Evolutionary conservation across 192 early-diverging fungal genomes (phyloP).

Genomic region (Umbelopsis sp.): DNA sequence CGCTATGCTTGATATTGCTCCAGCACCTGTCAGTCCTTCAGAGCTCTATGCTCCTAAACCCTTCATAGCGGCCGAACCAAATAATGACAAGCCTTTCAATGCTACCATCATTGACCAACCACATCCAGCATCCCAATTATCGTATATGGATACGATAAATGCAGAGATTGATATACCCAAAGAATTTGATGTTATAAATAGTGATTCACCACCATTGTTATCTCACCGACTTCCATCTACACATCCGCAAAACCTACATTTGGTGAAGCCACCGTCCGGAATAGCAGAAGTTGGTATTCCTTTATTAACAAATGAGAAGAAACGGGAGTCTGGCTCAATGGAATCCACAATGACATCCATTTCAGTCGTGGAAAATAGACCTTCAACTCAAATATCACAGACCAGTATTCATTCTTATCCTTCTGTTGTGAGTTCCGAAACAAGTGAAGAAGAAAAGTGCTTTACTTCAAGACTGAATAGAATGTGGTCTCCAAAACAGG

Average conservation of each 20-base stretch:
- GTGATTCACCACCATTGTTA: too few species aligned
- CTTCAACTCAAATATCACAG: background rate
- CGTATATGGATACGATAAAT: too few species aligned
- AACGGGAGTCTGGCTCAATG: too few species aligned
- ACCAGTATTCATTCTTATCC: background rate
- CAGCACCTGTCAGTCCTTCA: background rate
- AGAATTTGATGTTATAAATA: too few species aligned
- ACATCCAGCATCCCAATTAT: too few species aligned
- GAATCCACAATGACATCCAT: too few species aligned
- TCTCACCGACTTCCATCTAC: too few species aligned
- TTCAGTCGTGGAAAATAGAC: background rate
- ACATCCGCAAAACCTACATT: too few species aligned
- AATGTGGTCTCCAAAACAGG: slow-evolving; percentile 18
- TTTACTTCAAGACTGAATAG: slow-evolving; percentile 12
- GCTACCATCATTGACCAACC: background rate
- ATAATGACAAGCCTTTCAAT: background rate
- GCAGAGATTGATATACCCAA: too few species aligned
- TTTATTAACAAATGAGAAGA: too few species aligned
- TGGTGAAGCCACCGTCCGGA: too few species aligned
- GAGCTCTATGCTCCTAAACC: background rate
- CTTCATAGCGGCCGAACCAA: background rate
- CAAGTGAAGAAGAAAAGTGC: background rate
- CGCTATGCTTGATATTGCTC: background rate
- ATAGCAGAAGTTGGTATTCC: too few species aligned
- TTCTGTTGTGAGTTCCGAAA: background rate